Evolutionary conservation across 2,329 filamentous ascomycete species (phyloP).

Genomic region (Pseudogymnoascus sp.): DNA sequence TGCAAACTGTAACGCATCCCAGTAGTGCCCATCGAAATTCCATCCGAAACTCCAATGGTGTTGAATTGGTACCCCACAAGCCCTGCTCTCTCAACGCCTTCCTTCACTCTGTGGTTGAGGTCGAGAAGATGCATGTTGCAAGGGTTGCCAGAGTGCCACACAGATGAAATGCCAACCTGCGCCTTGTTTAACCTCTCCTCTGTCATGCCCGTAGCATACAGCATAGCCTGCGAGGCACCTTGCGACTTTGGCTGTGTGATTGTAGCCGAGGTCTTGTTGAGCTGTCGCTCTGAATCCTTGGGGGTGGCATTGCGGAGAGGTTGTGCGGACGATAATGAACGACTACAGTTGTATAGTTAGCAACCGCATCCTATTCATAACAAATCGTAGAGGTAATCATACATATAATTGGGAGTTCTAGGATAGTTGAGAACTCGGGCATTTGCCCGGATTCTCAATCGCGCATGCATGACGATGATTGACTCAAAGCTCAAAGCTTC

Average conservation of each 20-base stretch:
- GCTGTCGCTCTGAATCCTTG: conserved; percentile 30
- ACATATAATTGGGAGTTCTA: conserved; percentile 27
- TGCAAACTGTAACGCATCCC: conserved; percentile 96
- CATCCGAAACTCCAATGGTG: conserved; percentile 95
- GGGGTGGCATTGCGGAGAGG: conserved; percentile 20
- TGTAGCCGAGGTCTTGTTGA: conserved; percentile 76
- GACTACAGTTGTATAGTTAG: conserved; percentile 18
- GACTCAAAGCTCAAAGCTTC: background rate
- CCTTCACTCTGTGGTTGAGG: conserved; percentile 47
- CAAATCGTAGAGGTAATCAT: conserved; percentile 15
- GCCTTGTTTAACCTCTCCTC: conserved; percentile 91
- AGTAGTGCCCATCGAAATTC: conserved; percentile 94
- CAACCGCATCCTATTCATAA: conserved; percentile 13
- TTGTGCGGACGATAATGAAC: conserved; percentile 25
- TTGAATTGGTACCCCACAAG: conserved; percentile 96
- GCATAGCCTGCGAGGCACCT: conserved; percentile 96
- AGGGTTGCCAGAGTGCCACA: conserved; percentile 97
- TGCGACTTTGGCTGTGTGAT: conserved; percentile 98
- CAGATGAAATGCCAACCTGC: conserved; percentile 94
- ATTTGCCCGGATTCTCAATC: conserved; percentile 25
- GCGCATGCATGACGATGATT: conserved; percentile 13
- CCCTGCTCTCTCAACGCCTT: conserved; percentile 66
- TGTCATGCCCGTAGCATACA: conserved; percentile 85
- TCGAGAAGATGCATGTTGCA: conserved; percentile 99
- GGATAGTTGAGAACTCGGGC: conserved; percentile 22